These are phyloP conservation scores for Teratosphaeriaceae sp. DNA, from an alignment of 2,329 filamentous ascomycete species.

Conservation along the genomic window DNA sequence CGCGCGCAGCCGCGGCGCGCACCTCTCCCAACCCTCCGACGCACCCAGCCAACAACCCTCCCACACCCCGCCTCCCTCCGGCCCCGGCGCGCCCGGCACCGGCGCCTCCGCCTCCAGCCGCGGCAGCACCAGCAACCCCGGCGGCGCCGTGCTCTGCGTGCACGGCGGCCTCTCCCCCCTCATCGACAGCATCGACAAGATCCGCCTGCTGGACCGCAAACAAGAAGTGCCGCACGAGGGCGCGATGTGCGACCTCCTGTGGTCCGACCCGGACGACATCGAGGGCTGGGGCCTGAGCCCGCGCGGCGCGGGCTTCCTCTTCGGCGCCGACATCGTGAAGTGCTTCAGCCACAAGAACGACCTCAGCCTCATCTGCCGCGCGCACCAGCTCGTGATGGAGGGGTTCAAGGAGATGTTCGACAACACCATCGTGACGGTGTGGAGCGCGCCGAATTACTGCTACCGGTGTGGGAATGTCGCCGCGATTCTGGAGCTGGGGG, in stretches of 20 bases:
- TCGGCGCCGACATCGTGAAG: slow-evolving; percentile 92
- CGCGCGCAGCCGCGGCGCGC: slow-evolving; percentile 40
- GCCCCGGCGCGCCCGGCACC: slow-evolving; percentile 74
- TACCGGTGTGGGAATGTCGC: slow-evolving; percentile 89
- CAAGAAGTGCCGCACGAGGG: slow-evolving; percentile 98
- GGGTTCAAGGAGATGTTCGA: slow-evolving; percentile 99
- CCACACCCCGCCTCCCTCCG: slow-evolving; percentile 38
- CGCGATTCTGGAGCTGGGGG: slow-evolving; percentile 81
- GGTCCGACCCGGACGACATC: slow-evolving; percentile 97
- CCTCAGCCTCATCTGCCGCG: slow-evolving; percentile 82
- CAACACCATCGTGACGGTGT: slow-evolving; percentile 93
- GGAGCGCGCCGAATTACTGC: slow-evolving; percentile 93
- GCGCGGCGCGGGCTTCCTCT: slow-evolving; percentile 89
- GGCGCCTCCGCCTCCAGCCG: slow-evolving; percentile 64
- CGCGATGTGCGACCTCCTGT: slow-evolving; percentile 96
- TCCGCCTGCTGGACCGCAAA: slow-evolving; percentile 87
- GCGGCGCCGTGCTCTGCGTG: slow-evolving; percentile 86
- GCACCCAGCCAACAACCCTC: slow-evolving; percentile 34
- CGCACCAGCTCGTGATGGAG: slow-evolving; percentile 98
- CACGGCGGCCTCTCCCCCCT: slow-evolving; percentile 89
- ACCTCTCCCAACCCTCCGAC: slow-evolving; percentile 24
- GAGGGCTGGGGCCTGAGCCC: slow-evolving; percentile 95
- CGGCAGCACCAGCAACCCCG: slow-evolving; percentile 55
- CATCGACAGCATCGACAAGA: slow-evolving; percentile 92
- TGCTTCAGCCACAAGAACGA: slow-evolving; percentile 94